Evolutionary conservation across 306 rosid genomes (phyloP), one percentile per base, ranked within the genome.

Genomic region (Casuarina glauca): DNA sequence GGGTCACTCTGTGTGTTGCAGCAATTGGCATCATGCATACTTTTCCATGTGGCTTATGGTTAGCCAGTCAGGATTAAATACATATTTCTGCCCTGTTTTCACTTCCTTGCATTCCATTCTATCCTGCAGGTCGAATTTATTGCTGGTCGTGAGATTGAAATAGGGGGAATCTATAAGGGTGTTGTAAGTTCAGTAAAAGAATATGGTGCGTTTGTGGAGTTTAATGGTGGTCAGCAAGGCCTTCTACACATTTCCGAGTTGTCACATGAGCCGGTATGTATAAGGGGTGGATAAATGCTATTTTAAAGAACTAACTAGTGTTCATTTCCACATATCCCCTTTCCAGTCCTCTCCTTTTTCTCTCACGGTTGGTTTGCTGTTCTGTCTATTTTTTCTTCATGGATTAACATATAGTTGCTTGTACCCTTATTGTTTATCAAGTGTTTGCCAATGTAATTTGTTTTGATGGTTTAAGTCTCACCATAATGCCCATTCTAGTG

Each of bases 161-260:
- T 92, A 20, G 98, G 97, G 52, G 98, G 98, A 68, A 26, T 89
- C 66, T 95, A 95, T 86, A 92, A 85, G 83, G 96, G 97, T 71
- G 76, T 80, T 69, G 89, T 95, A 55, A 74, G 79, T 69, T 83
- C 91, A 41, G 69, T 91, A 78, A 92, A 95, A 85, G 97, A 95
- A 83, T 95, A 90, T 72, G 98, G 98, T 57, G 98, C 97, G 19
- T 95, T 92, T 78, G 93, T 91, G 68, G 98, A 95, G 89, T 88
- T 95, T 73, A 92, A 92, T 82, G 97, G 98, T 81, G 98, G 97
- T 69, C 93, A 93, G 78, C 96, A 91, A 83, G 98, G 98, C 71
- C 93, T 95, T 86, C 91, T 95, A 60, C 98, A 95, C 88, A 89
- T 95, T 79, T 95, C 97, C 60, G 97, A 95, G 93, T 84, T 93